Evolutionary conservation across 139 green algal genomes (phyloP).

Genomic region (Eudorina sp.): DNA sequence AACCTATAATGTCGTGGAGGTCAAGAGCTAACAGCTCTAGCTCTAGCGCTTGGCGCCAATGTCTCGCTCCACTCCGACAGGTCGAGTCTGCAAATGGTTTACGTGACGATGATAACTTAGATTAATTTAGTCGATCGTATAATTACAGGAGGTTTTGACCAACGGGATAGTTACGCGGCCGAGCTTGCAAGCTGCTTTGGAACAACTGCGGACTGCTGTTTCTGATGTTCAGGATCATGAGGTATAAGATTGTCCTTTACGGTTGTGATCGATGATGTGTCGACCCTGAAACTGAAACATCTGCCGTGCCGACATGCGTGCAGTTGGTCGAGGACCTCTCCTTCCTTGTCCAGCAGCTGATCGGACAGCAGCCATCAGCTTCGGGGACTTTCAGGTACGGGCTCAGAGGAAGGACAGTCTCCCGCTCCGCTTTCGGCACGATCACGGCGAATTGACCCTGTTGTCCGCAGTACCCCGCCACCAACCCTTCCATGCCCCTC

Average conservation of each 20-base stretch:
- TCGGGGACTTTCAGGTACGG: too few species aligned
- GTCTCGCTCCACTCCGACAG: constrained; percentile 27
- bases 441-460: too few species aligned
- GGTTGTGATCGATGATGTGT: neutral
- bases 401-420: too few species aligned
- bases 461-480: too few species aligned
- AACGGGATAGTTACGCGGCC: neutral
- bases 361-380: neutral
- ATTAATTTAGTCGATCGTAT: neutral
- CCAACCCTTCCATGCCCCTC: too few species aligned
- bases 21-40: neutral
- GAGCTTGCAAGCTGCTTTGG: neutral
- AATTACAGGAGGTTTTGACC: neutral
- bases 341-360: constrained; percentile 53
- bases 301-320: neutral
- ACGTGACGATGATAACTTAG: neutral
- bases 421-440: too few species aligned
- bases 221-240: constrained; percentile 8
- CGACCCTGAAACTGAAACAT: neutral
- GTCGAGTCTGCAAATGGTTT: neutral
- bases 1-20: constrained; percentile 31
- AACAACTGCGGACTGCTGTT: neutral
- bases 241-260: neutral
- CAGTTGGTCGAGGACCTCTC: constrained; percentile 54
- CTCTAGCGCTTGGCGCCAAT: constrained; percentile 23